These are phyloP conservation scores for Arthrobotrys megalospora DNA, from an alignment of 2,329 filamentous ascomycete species.

Conservation along the genomic window DNA sequence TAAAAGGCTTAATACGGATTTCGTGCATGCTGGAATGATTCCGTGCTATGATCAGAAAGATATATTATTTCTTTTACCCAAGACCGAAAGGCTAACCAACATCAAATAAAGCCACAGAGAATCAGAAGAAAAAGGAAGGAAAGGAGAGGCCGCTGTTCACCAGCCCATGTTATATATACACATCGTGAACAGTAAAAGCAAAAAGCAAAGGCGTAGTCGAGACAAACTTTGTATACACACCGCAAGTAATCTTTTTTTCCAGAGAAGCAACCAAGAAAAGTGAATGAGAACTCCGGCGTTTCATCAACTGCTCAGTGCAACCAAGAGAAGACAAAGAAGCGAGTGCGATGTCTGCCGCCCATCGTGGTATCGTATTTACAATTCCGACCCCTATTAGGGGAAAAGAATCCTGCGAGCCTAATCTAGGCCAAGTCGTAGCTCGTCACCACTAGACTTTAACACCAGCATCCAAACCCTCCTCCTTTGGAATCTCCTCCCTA, in stretches of 20 bases:
- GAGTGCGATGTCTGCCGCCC: constrained; percentile 26
- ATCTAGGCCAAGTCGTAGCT: no score
- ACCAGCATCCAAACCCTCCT: constrained; percentile 38
- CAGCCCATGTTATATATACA: constrained; percentile 45
- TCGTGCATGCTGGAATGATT: not conserved
- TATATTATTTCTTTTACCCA: constrained; percentile 46
- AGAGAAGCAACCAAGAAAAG: constrained; percentile 15
- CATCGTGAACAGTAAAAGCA: constrained; percentile 25
- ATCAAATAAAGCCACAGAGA: constrained; percentile 20
- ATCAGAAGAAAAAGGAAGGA: constrained; percentile 23
- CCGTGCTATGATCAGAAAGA: not conserved
- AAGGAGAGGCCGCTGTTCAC: constrained; percentile 48
- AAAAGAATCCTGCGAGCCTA: not conserved
- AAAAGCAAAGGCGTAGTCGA: constrained; percentile 14
- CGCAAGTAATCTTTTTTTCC: not conserved
- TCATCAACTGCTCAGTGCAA: constrained; percentile 32
- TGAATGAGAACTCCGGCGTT: constrained; percentile 33
- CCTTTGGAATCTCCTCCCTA: constrained; percentile 56
- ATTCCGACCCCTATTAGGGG: constrained; percentile 1
- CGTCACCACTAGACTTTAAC: constrained; percentile 36
- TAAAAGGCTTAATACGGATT: not conserved
- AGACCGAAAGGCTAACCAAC: constrained; percentile 30
- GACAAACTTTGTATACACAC: constrained; percentile 6
- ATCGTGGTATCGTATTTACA: constrained; percentile 52
- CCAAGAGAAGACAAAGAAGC: constrained; percentile 14